Base-by-base conservation (phyloP, 179 eudicot species). In the Silene coronaria region DNA sequence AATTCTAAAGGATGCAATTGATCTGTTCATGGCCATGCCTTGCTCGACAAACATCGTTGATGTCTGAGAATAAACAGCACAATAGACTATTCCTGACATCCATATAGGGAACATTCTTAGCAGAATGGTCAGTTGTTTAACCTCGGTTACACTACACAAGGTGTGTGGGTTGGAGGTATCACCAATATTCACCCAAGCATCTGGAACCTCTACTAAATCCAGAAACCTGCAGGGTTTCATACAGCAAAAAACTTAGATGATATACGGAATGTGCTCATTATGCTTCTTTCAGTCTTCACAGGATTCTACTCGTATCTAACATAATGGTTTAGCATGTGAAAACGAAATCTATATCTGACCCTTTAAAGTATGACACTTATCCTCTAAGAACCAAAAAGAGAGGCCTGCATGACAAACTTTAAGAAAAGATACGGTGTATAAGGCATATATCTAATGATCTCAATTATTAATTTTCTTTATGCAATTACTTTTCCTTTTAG, bases 31-130 rank as follows among this genome's bases (percentile, higher is more conserved):
- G 42, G 78, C 80, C 79, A 79, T 74, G 32, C 88, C 88, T 66
- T 86, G 88, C 46, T 81, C 82, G 17, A 86, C 84, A 53, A 85
- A 85, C 21, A 83, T 28, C 4, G 86, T 86, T 28, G 77, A 68
- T 81, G 80, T 81, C 77, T 86, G 88, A 14, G 80, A 71, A 79
- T 83, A 83, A 2, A 79, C 82, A 14, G 85, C 73, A 63, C 74
- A 46, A 59, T 81, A 79, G 14, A 86, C 76, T 45, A 86, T 86
- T 1, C 86, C 88, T 1, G 86, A 69, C 9, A 82, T 80, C 86
- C 86, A 83, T 4, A 85, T 81, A 10, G 88, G 88, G 28, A 79
- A 75, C 79, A 86, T 75, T 26, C 86, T 75, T 19, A 83, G 55
- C 51, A 86, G 53, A 27, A 81, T 77, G 70, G 81, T 86, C 58